Evolutionary conservation across 257 asterid species (phyloP).

Genomic region (Solanum sparsipilum): DNA sequence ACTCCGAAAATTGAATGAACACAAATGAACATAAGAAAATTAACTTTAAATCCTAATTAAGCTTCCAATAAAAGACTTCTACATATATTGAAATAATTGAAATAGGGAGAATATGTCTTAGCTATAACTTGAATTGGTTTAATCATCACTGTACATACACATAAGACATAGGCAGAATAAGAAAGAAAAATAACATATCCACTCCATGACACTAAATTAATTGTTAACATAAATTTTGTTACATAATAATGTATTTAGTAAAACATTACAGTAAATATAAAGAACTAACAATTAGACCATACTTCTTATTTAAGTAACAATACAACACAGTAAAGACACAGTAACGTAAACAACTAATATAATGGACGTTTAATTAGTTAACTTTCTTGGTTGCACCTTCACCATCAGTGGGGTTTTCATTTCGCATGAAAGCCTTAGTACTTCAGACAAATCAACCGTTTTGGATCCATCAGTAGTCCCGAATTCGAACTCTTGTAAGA

Average conservation of each 20-base stretch:
- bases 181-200: neutral
- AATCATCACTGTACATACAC: neutral
- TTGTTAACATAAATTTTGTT: neutral
- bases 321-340: neutral
- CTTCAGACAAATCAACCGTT: constrained; percentile 8
- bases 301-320: neutral
- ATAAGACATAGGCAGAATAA: neutral
- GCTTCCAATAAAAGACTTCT: neutral
- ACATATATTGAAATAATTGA: neutral
- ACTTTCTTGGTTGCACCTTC: neutral
- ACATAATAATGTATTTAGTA: neutral
- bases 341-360: neutral
- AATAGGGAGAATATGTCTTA: neutral
- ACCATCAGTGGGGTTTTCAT: constrained; percentile 11
- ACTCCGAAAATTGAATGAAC: neutral
- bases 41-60: neutral
- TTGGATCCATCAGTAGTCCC: neutral
- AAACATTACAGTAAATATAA: neutral
- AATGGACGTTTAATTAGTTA: neutral
- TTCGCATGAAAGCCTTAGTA: constrained; percentile 18
- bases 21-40: neutral
- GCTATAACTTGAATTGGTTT: neutral
- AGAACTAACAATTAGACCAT: neutral
- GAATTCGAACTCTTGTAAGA: constrained; percentile 9
- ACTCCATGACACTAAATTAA: neutral